Evolutionary conservation across 2,329 filamentous ascomycete species (phyloP), one percentile per base, ranked within the genome.

Genomic region (Clonostachys rhizophaga): DNA sequence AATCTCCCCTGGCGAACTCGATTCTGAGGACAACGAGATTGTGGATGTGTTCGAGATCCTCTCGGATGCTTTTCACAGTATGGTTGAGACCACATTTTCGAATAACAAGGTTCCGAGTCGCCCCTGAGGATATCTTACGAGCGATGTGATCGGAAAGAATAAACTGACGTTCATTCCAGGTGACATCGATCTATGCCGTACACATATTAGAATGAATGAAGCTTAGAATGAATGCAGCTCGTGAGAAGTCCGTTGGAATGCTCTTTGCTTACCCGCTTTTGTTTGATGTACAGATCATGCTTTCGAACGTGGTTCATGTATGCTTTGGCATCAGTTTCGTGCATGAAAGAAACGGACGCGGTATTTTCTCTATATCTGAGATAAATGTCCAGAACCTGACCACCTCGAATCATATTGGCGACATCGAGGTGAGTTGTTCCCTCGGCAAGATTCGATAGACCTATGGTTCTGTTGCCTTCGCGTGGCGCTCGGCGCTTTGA

Each of bases 21-120:
- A 94, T 68, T 40, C 78, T 78, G 56, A 94, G 73, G 11, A 95
- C 78, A 18, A 85, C 71, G 2, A 95, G 74, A 51, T 89, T 88
- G 68, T 92, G 84, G 50, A 95, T 92, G 60, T 95, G 89, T 20
- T 91, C 85, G 36, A 94, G 74, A 55, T 95, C 87, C 5, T 84
- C 76, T 11, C 86, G 81, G 52, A 95, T 81, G 14, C 68, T 66
- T 8, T 78, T 67, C 53, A 84, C 84, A 0, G 83, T 89, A 54
- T 87, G 69, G 46, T 69, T 75, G 46, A 68, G 68, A 54, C 72
- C 72, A 54, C 78, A 79, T 10, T 76, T 75, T 48, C 78, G 78
- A 40, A 95, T 77, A 17, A 91, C 68, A 36, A 95, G 63, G 56
- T 92, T 94, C 50, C 89, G 82, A 40, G 82, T 87, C 13, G 86